Conservation (phyloP, 1,284 basidiomycete genomes). For the Ceratobasidium sp. region DNA sequence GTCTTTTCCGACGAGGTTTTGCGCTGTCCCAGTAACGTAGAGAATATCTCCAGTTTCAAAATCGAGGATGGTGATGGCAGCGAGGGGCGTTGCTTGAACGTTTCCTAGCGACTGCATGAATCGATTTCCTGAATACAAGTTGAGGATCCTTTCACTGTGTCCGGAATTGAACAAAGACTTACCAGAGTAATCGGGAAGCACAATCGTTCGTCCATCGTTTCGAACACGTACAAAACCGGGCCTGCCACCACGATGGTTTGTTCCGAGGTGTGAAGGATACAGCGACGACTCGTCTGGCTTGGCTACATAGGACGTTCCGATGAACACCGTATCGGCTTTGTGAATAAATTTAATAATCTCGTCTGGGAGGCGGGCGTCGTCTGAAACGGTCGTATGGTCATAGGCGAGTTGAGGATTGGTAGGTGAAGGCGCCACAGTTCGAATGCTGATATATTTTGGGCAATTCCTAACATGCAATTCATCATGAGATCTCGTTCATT, state of each 20-base stretch:
- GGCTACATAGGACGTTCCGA: conserved; percentile 69
- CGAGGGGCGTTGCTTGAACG: conserved; percentile 69
- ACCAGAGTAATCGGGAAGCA: conserved; percentile 76
- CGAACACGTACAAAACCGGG: conserved; percentile 72
- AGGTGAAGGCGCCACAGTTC: conserved; percentile 63
- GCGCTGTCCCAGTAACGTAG: conserved; percentile 72
- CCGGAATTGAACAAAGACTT: conserved; percentile 45
- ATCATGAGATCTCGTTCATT: conserved; percentile 9
- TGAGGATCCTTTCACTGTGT: conserved; percentile 17
- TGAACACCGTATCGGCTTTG: conserved; percentile 67
- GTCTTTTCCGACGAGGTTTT: conserved; percentile 65
- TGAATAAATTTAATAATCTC: conserved; percentile 66
- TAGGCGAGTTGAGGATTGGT: conserved; percentile 61
- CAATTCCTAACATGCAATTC: conserved; percentile 65
- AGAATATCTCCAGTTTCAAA: conserved; percentile 71
- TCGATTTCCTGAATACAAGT: conserved; percentile 65
- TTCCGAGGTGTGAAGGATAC: conserved; percentile 72
- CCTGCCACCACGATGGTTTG: conserved; percentile 74
- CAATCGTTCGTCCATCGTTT: conserved; percentile 69
- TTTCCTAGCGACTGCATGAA: conserved; percentile 74
- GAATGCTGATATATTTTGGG: conserved; percentile 75
- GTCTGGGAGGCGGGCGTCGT: conserved; percentile 64
- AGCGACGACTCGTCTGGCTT: conserved; percentile 56
- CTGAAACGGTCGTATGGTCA: conserved; percentile 57
- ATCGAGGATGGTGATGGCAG: conserved; percentile 69